Percentiles rank a stretch among this genome's conserved stretches.
Evolutionary conservation across 106 monocot species (phyloP).

Genomic region (Apostasia ramifera): DNA sequence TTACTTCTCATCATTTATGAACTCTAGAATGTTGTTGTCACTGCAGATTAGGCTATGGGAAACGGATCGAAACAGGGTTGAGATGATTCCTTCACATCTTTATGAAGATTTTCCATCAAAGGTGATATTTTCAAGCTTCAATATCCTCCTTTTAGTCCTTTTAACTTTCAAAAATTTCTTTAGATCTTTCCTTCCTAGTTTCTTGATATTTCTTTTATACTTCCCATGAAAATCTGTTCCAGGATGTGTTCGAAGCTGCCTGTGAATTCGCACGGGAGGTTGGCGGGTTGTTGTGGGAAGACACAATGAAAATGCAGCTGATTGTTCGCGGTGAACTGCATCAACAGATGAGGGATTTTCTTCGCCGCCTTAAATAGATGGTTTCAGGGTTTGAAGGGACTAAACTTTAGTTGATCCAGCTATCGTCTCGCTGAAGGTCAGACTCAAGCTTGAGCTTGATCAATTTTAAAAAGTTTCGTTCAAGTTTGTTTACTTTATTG

Average conservation of each 20-base stretch:
- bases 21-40: neutral
- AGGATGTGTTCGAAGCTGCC: conserved; percentile 90
- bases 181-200: neutral
- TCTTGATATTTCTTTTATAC: neutral
- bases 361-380: conserved; percentile 58
- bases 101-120: conserved; percentile 98
- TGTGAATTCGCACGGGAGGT: conserved; percentile 84
- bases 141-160: no score
- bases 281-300: conserved; percentile 76
- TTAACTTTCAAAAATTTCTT: neutral
- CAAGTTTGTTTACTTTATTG: no score
- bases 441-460: no score
- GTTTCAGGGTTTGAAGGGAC: no score
- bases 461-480: no score
- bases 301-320: conserved; percentile 60
- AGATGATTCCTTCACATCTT: conserved; percentile 67
- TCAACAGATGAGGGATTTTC: conserved; percentile 82
- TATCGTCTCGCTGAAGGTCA: no score
- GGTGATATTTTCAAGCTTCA: conserved; percentile 25
- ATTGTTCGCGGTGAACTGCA: conserved; percentile 76
- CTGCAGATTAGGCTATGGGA: conserved; percentile 97
- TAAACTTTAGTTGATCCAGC: no score
- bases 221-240: conserved; percentile 2
- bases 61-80: conserved; percentile 83
- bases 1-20: no score